Evolutionary conservation across 2,329 filamentous ascomycete species (phyloP), one percentile per base, ranked within the genome.

Genomic region (Stemphylium lycopersici): DNA sequence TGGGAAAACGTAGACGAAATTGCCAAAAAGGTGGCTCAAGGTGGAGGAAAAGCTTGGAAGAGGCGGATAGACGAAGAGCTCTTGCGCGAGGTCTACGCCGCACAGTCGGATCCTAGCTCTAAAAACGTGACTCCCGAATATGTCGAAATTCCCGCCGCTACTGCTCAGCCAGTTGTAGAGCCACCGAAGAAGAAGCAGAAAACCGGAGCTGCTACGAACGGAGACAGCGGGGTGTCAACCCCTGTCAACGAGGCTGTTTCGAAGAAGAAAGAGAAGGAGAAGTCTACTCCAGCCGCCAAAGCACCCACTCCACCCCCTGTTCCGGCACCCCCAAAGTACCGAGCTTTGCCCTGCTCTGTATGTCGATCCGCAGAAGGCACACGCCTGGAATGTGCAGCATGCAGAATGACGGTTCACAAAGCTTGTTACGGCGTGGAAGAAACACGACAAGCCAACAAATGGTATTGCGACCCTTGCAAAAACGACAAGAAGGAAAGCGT

Each of bases 1-100:
- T 99, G 91, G 87, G 95, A 98, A 75, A 91, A 96, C 62, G 84
- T 92, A 12, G 95, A 98, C 37, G 93, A 98, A 67, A 85, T 96
- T 33, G 86, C 88, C 34, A 96, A 93, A 78, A 96, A 96, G 78
- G 87, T 96, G 37, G 85, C 88, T 1, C 86, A 89, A 60, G 86
- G 87, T 40, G 90, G 91, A 38, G 90, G 90, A 40, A 88, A 91
- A 64, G 89, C 90, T 4, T 93, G 88, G 86, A 96, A 95, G 78
- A 87, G 90, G 54, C 90, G 90, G 71, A 88, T 96, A 52, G 95
- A 99, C 61, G 93, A 98, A 73, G 95, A 98, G 71, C 80, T 97
- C n/a, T 79, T 93, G 48, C 89, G 89, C 65, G 90, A 93, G 74
- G 70, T 76, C 16, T 71, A 71, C 52, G 72, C 73, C 16, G 72